phyloP scores from a whole-genome alignment of 345 rosid species.

The Lumnitzera littorea region DNA sequence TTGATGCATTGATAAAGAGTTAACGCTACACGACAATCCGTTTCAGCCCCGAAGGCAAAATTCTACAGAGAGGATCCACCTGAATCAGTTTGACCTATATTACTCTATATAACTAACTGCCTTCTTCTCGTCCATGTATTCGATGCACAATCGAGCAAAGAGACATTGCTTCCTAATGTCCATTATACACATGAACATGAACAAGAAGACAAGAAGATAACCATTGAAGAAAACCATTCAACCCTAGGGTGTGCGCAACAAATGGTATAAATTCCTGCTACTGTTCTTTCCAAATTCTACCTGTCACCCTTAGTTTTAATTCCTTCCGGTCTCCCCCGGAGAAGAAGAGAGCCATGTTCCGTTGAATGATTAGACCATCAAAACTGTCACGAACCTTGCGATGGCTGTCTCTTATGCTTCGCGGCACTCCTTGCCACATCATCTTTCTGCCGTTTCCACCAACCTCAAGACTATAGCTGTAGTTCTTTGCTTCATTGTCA shows the following conservation, averaged over 20 bases:
- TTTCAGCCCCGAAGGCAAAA: too few relatives aligned
- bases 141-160: conserved; percentile 36
- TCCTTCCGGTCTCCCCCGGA: conserved; percentile 77
- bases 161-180: conserved; percentile 36
- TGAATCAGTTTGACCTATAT: too few relatives aligned
- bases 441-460: conserved; percentile 75
- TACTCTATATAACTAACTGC: not conserved
- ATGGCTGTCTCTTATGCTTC: conserved; percentile 77
- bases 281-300: conserved; percentile 84
- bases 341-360: conserved; percentile 78
- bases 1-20: too few relatives aligned
- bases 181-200: conserved; percentile 23
- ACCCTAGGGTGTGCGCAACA: too few relatives aligned
- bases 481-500: conserved; percentile 70
- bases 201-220: conserved; percentile 12
- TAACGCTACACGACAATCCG: too few relatives aligned
- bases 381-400: conserved; percentile 75
- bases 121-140: conserved; percentile 31
- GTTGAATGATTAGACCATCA: conserved; percentile 73
- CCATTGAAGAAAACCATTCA: conserved; percentile 12
- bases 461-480: conserved; percentile 78
- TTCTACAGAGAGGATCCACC: too few relatives aligned
- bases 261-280: conserved; percentile 9
- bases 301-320: conserved; percentile 72
- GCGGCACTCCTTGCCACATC: conserved; percentile 75